A percentile compares a stretch with the other conserved stretches of the same genome.
Conservation (phyloP, 2,329 filamentous ascomycete genomes). For the Fusarium sp. region DNA sequence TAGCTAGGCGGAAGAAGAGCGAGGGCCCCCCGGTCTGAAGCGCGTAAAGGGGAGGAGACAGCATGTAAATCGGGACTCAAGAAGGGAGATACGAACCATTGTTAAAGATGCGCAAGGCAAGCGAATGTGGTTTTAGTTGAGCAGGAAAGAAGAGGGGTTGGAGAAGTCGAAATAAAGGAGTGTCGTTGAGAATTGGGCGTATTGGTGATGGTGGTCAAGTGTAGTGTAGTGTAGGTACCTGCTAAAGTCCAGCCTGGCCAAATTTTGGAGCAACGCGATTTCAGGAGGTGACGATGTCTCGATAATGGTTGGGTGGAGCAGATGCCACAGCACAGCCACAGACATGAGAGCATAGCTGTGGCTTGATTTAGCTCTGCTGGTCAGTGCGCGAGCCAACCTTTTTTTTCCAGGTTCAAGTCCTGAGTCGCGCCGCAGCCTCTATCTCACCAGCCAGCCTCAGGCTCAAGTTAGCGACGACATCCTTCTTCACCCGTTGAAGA, state of each 20-base stretch:
- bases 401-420: constrained; percentile 35
- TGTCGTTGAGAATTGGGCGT: constrained; percentile 28
- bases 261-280: constrained; percentile 38
- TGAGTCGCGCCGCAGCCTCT: constrained; percentile 23
- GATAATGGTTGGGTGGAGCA: constrained; percentile 12
- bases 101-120: constrained; percentile 38
- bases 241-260: constrained; percentile 42
- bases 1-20: constrained; percentile 20
- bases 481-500: constrained; percentile 22
- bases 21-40: constrained; percentile 17
- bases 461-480: constrained; percentile 32
- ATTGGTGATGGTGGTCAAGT: constrained; percentile 16
- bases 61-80: constrained; percentile 19
- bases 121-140: constrained; percentile 26
- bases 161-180: constrained; percentile 38
- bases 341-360: neutral
- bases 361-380: constrained; percentile 23
- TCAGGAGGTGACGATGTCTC: constrained; percentile 38
- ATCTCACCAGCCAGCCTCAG: constrained; percentile 15
- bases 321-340: constrained; percentile 32
- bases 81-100: constrained; percentile 39
- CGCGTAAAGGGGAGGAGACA: constrained; percentile 40
- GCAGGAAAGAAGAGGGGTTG: constrained; percentile 16
- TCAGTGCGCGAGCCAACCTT: constrained; percentile 41
- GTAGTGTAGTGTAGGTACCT: constrained; percentile 28